Evolutionary conservation across 352 stramenopile genomes (phyloP), one percentile per base, ranked within the genome.

Genomic region (Pythium dissotocum): DNA sequence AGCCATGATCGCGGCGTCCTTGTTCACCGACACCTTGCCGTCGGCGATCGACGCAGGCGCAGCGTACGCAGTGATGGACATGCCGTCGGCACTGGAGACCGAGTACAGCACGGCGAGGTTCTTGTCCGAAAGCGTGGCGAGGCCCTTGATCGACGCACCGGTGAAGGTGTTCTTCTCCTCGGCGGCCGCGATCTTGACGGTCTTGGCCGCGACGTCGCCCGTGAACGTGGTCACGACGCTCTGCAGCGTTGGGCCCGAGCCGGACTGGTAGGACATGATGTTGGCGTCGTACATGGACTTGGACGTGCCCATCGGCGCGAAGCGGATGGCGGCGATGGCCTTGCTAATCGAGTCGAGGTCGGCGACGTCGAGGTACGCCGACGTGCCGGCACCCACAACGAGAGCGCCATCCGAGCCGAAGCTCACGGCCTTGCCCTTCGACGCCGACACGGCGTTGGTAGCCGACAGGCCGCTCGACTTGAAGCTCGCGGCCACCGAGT

Each of bases 111-210:
- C 78, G 26, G 88, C 65, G 6, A 79, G 80, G 53, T 71, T 59
- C 59, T 70, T 76, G 76, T 91, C 76, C 32, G 82, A 91, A 9
- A 94, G 77, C 62, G 85, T 91, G 12, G 77, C 65, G 21, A 92
- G 61, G 7, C 77, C 79, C 71, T 90, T 90, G 56, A 94, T 78
- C 0, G 77, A 79, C 6, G 78, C 68, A 14, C 77, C 73, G 14
- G 61, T 72, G 63, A 93, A 81, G 36, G 78, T 69, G 75, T 90
- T 93, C 61, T 65, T 61, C 9, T 60, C 71, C n/a, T 63, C 72
- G 1, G 72, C 70, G n/a, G 73, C 63, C 3, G 74, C 72, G 32
- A 90, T 76, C 70, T 60, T 71, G 52, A 83, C 72, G 7, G 78
- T 88, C 72, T 91, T 91, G 60, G 65, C 61, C 21, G 53, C 52